Conservation (phyloP, 495 filamentous ascomycete species). For the Hypoxylon fuscum region DNA sequence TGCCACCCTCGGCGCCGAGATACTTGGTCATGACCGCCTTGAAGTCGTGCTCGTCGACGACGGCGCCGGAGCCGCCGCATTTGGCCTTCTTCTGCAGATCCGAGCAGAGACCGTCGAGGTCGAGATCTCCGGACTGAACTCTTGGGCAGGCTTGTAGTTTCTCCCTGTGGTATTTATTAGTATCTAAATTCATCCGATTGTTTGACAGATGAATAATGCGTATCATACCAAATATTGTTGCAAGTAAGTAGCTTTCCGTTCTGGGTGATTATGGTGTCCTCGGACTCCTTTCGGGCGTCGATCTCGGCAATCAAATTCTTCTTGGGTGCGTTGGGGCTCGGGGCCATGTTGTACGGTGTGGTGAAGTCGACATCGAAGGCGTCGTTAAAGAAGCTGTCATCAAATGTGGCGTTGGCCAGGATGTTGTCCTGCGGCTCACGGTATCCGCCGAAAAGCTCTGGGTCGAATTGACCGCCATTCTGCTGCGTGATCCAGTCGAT, state of each 20-base stretch:
- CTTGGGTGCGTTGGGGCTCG: conserved; percentile 60
- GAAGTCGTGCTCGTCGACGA: conserved; percentile 89
- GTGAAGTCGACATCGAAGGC: conserved; percentile 82
- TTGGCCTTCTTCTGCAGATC: conserved; percentile 97
- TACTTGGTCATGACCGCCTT: conserved; percentile 76
- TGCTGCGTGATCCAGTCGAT: conserved; percentile 86
- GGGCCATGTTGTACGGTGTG: conserved; percentile 73
- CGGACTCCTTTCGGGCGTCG: conserved; percentile 74
- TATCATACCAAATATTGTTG: conserved; percentile 92
- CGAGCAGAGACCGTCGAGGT: conserved; percentile 90
- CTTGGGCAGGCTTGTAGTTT: conserved; percentile 86
- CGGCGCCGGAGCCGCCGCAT: conserved; percentile 91
- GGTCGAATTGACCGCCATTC: conserved; percentile 89
- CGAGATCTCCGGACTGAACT: conserved; percentile 86
- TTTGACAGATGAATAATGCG: not conserved
- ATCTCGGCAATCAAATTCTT: conserved; percentile 77
- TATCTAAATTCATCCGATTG: conserved; percentile 24
- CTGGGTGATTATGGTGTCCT: conserved; percentile 66
- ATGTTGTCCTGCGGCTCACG: conserved; percentile 86
- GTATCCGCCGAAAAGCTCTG: conserved; percentile 91
- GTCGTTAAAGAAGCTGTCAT: conserved; percentile 88
- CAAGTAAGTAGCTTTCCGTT: conserved; percentile 76
- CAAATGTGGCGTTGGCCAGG: conserved; percentile 64
- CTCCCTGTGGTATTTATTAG: conserved; percentile 68
- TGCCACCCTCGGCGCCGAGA: conserved; percentile 39